Base-by-base conservation (phyloP, 495 filamentous ascomycete species). In the Penicillium pulvis region DNA sequence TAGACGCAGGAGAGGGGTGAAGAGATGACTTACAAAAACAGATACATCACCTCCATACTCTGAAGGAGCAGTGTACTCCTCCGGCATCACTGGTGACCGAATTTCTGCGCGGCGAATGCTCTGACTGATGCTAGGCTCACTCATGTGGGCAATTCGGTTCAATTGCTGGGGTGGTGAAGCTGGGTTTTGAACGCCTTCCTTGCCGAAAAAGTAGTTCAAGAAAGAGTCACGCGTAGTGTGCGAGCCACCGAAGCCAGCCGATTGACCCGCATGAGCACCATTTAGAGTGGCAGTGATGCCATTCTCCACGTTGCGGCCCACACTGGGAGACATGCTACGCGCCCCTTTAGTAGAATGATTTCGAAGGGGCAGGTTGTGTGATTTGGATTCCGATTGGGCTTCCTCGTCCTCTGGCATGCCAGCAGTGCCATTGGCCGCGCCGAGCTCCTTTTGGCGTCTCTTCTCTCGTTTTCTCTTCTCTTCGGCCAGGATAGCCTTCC, bases 151-250 rank as follows among this genome's bases (percentile, higher is more conserved):
- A 61, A 93, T 89, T 59, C 90, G 79, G 45, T 71, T 79, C 23
- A 61, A 11, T 36, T 71, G 48, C 30, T 74, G 71, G 24, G 74
- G 56, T 1, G 66, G 53, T 23, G 72, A 61, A 23, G 71, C 69
- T 35, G 69, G 62, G 42, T 66, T 67, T 47, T 82, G 82, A 42
- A 81, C 76, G 12, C 90, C 91, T 60, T 98, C 93, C 63, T 98
- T 97, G 51, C 94, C 92, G 66, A 98, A 98, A 78, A 98, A 98
- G 70, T 98, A 98, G 71, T 93, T 97, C 53, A 98, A 72, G 77
- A 98, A 98, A 0, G 92, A 93, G 75, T 98, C 95, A 42, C 87
- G 85, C 0, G 79, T 70, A 45, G 80, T 79, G 42, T 80, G 81
- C 30, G 72, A 69, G 43, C 81, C 77, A 28, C 80, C 81, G 59